Base-by-base conservation (phyloP, 139 green algal species). In the Chlamydomonas schloesseri region DNA sequence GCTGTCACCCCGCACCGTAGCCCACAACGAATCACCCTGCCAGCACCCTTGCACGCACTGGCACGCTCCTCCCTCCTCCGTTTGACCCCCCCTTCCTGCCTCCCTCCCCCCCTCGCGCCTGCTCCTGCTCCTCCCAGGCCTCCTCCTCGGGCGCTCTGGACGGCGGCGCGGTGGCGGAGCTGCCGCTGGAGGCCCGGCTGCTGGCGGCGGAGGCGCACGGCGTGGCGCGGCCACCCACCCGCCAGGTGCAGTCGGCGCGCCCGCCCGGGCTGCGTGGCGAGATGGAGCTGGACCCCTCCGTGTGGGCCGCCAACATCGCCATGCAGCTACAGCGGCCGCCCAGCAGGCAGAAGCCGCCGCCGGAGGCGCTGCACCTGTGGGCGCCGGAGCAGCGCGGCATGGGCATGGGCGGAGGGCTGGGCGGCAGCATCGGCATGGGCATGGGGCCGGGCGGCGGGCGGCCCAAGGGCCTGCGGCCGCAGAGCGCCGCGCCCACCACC, bases 291-390 rank as follows among this genome's bases (percentile, higher is more conserved):
- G 89, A 93, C 83, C 57, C 76, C 18, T 77, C 64, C 5, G 83
- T 93, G 36, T 93, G 89, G 89, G 29, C 78, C 55, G 84, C 72
- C 53, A 77, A 67, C 80, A 91, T 90, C 46, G 83, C 72, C 11
- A 76, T 88, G 72, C 88, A 91, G 82, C 83, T 91, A 72, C 47
- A 94, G 86, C 86, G 91, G 23, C 91, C 91, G 46, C 91, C 91
- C n/a, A 92, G 88, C 31, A 81, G 91, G 29, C 91, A 94, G 81
- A 92, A 92, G 73, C 91, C 88, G 29, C 91, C 91, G 5, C 79
- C 88, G 20, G 88, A 94, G 80, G 91, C 91, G 31, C 88, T 94
- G 60, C 91, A 94, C 72, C 64, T 94, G 86, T 94, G 91, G 84
- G 84, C 89, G 1, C 73, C 89, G 14, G 89, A 78, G 36, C 81